Evolutionary conservation across 768 basidiomycete species (phyloP), one percentile per base, ranked within the genome.

Genomic region (Boletus pseudo-olivaceus): DNA sequence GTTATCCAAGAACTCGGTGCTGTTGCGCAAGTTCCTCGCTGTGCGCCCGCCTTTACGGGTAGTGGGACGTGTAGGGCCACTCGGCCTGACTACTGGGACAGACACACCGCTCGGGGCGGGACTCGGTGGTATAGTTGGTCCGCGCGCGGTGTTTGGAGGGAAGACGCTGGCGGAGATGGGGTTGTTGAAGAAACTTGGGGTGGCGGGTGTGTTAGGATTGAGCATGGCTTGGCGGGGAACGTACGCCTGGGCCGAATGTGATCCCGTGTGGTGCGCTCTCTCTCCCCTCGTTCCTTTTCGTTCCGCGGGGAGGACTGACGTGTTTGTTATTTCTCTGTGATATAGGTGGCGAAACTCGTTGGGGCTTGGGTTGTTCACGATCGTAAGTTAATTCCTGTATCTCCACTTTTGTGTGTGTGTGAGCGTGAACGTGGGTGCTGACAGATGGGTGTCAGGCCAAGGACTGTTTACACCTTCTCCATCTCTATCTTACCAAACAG

Each of bases 401-500:
- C n/a, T 20, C 9, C 19, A 14, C 30, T 12, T 14, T 32, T 12
- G 14, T 7, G 19, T 0, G 19, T 17, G 20, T 23, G 15, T 7
- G 42, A 2, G 19, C 12, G 27, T 23, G 34, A 7, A 14, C 15
- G 35, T 33, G 17, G 9, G 9, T 19, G 19, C 32, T 41, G 17
- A 50, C 33, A 42, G 20, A 49, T 14, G 30, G 9, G 10, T 0
- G n/a, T 15, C 35, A 88, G 87, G 80, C 77, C 8, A 87, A 84
- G 65, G 89, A 90, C 54, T 83, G 82, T 47, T 40, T 88, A 1
- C 78, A 85, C 37, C 74, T 91, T 1, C 68, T 86, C 5, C 84
- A 90, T 61, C 74, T 88, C 7, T 87, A 81, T 72, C 76, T 90
- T 5, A 77, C 82, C 7, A 87, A 87, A 63, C 83, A 82, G 17